Conservation (phyloP, 2,329 filamentous ascomycete genomes). For the Chaetomiaceae sp. region DNA sequence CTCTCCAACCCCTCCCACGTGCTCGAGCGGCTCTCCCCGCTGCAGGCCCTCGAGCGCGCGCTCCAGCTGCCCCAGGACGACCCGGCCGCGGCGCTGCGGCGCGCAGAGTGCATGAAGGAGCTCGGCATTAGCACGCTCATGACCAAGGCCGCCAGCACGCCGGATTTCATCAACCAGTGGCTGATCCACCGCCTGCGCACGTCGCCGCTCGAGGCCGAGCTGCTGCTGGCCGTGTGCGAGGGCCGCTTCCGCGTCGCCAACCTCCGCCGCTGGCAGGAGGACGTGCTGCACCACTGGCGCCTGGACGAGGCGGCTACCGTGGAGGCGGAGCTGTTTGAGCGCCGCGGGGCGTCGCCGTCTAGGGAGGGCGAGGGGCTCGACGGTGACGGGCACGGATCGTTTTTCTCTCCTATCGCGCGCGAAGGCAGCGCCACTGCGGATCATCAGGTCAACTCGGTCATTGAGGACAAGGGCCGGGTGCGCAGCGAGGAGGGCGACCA, state of each 20-base stretch:
- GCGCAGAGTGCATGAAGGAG: conserved; percentile 42
- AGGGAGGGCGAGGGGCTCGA: background rate
- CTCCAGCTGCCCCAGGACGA: conserved; percentile 32
- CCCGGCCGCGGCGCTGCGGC: conserved; percentile 29
- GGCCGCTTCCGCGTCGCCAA: conserved; percentile 29
- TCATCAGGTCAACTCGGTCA: conserved; percentile 14
- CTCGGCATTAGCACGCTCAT: conserved; percentile 41
- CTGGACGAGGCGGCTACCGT: conserved; percentile 30
- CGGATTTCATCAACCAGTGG: conserved; percentile 47
- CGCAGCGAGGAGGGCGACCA: conserved; percentile 11
- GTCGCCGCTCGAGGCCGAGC: conserved; percentile 39
- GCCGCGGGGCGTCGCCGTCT: background rate
- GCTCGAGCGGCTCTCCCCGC: conserved; percentile 37
- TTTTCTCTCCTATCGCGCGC: no score
- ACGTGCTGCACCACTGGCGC: conserved; percentile 37
- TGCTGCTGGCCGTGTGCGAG: conserved; percentile 36
- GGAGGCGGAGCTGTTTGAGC: background rate
- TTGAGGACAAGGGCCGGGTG: conserved; percentile 4
- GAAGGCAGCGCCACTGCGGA: no score
- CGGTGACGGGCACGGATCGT: no score
- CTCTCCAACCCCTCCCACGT: conserved; percentile 45
- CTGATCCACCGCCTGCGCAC: conserved; percentile 45
- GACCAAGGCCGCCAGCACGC: conserved; percentile 34
- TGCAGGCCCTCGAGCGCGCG: conserved; percentile 36
- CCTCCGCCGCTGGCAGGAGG: conserved; percentile 35